Base-by-base conservation (phyloP, 495 filamentous ascomycete species). In the Neurospora sp. region DNA sequence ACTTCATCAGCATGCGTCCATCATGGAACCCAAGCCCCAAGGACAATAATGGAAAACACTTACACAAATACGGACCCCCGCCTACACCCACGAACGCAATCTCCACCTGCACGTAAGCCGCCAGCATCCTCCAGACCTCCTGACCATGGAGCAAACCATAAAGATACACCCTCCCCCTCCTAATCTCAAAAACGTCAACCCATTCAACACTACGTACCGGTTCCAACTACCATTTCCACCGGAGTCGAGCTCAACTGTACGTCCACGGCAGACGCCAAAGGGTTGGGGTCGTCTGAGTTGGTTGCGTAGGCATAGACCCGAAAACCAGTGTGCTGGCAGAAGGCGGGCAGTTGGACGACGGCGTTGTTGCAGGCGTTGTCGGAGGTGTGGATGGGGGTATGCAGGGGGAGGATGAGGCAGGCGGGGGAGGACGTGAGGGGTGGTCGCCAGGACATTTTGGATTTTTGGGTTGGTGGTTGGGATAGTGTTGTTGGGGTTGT, bases 51-150 rank as follows among this genome's bases (percentile, higher is more conserved):
- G 9, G 9, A 38, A 69, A 62, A 71, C 72, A 87, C 91, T 86
- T 80, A 98, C 96, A 98, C 93, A 81, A 96, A 93, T 83, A 92
- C 98, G 76, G 96, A 90, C 38, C 94, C 94, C 38, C 94, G 94
- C 77, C 92, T 92, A 15, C 91, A 97, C 92, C 73, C 90, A 87
- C 79, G 97, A 98, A 75, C 85, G 85, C n/a, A 89, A 92, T 45
- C n/a, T 91, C 90, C 4, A 54, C 45, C n/a, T 54, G n/a, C 10
- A 54, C 45, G 5, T 24, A 1, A 0, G 21, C 45, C 3, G 45
- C 45, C 43, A 0, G 8, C 10, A 54, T 54, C 45, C 45, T 24
- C 45, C 21, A 54, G 0, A 54, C 8, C 21, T 54, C 21, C 45
- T 28, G 0, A 1, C 45, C 21, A 24, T 13, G 10, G 0, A 28